A percentile compares a stretch with the other conserved stretches of the same genome.
Conservation (phyloP, 2,329 filamentous ascomycete genomes). For the Ascochyta rabiei region DNA sequence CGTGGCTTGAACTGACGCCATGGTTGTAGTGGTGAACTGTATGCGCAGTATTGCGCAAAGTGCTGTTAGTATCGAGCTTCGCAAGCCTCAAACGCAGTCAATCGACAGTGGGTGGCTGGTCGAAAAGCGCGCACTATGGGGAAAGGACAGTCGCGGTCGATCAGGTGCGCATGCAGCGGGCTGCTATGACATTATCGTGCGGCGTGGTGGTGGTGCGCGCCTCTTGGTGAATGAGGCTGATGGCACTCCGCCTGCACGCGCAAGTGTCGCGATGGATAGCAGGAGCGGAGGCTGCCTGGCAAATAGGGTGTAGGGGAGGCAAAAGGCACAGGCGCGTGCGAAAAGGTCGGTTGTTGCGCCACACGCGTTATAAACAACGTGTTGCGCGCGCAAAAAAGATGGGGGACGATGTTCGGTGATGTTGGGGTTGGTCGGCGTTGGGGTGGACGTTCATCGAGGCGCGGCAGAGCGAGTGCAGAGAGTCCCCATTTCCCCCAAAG, state of each 20-base stretch:
- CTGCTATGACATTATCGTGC: slow-evolving; percentile 46
- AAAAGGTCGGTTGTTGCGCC: slow-evolving; percentile 24
- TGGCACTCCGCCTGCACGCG: slow-evolving; percentile 35
- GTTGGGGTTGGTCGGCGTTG: slow-evolving; percentile 39
- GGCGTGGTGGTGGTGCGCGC: slow-evolving; percentile 35
- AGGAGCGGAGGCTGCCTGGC: slow-evolving; percentile 26
- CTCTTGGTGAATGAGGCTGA: slow-evolving; percentile 39
- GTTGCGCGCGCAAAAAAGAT: slow-evolving; percentile 45
- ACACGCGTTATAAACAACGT: slow-evolving; percentile 46
- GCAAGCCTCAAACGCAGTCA: slow-evolving; percentile 27
- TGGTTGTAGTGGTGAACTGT: slow-evolving; percentile 47
- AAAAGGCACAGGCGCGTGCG: slow-evolving; percentile 36
- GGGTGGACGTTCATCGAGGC: slow-evolving; percentile 21
- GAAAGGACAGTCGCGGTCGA: slow-evolving; percentile 32
- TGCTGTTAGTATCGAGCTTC: slow-evolving; percentile 15
- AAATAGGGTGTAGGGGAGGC: slow-evolving; percentile 33
- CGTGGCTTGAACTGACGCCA: slow-evolving; percentile 81
- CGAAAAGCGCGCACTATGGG: slow-evolving; percentile 29
- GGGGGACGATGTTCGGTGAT: slow-evolving; percentile 42
- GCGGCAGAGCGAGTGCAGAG: slow-evolving; percentile 15
- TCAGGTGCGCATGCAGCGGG: slow-evolving; percentile 30
- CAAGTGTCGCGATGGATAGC: slow-evolving; percentile 40
- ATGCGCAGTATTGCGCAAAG: slow-evolving; percentile 24
- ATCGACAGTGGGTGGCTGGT: slow-evolving; percentile 14
- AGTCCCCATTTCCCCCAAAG: background rate